Conservation (phyloP, 2,329 filamentous ascomycete species). For the Colletotrichum euphorbiae region DNA sequence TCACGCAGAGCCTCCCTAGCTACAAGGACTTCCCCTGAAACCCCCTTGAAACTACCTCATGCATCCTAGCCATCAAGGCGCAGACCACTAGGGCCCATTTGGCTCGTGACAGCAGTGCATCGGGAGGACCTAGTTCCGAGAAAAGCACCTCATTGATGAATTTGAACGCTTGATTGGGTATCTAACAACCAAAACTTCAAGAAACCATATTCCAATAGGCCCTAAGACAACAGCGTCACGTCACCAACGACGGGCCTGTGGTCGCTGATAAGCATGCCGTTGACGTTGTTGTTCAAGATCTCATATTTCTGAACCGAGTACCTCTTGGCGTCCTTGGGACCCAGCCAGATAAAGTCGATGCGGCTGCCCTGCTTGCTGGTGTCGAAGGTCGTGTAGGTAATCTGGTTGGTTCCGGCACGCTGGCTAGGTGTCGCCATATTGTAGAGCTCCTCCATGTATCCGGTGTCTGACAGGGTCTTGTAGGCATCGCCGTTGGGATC, state of each 20-base stretch:
- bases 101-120: too few species aligned
- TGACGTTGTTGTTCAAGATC: conserved; percentile 65
- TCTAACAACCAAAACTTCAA: neutral
- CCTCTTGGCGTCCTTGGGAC: conserved; percentile 47
- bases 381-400: conserved; percentile 74
- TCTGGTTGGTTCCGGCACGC: conserved; percentile 45
- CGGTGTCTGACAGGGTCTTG: conserved; percentile 43
- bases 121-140: too few species aligned
- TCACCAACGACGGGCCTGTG: conserved; percentile 76
- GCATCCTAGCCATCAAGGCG: too few species aligned
- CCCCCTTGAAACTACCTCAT: too few species aligned
- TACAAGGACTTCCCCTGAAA: too few species aligned
- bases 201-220: neutral
- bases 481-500: conserved; percentile 50
- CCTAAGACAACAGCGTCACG: conserved; percentile 46
- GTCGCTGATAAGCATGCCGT: conserved; percentile 69
- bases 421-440: conserved; percentile 45
- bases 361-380: conserved; percentile 56
- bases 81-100: too few species aligned
- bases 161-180: conserved; percentile 1
- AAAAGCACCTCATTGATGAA: neutral
- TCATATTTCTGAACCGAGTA: conserved; percentile 62
- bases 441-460: conserved; percentile 51
- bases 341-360: conserved; percentile 76
- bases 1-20: too few species aligned